Evolutionary conservation across 2,329 filamentous ascomycete species (phyloP).

Genomic region (Phaeosphaeria sp.): DNA sequence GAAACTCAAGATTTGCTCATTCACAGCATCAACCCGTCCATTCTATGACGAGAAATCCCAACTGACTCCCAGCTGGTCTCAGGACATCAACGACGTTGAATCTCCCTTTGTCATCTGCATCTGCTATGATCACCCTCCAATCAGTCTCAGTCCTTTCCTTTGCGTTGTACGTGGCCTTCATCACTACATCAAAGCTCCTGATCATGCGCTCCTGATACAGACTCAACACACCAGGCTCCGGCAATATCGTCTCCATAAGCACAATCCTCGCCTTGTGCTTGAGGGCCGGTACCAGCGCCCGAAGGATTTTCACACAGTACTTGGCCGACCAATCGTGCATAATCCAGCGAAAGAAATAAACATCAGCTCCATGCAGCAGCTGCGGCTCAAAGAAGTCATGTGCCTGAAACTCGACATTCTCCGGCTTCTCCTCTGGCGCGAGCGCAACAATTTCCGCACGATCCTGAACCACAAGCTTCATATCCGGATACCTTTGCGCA

Average conservation of each 20-base stretch:
- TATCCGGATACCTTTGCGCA: constrained; percentile 13
- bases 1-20: no score
- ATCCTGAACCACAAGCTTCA: constrained; percentile 26
- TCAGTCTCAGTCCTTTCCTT: constrained; percentile 54
- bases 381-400: constrained; percentile 29
- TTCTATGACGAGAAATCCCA: not conserved
- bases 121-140: constrained; percentile 51
- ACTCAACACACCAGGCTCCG: constrained; percentile 8
- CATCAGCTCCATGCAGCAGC: constrained; percentile 32
- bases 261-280: constrained; percentile 26
- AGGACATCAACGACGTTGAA: not conserved
- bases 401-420: constrained; percentile 17
- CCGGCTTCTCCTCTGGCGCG: constrained; percentile 6
- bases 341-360: constrained; percentile 49
- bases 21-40: not conserved
- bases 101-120: constrained; percentile 41
- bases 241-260: constrained; percentile 17
- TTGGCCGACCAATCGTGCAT: constrained; percentile 52
- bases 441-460: constrained; percentile 17
- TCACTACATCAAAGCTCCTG: constrained; percentile 50
- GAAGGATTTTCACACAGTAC: constrained; percentile 23
- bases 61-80: not conserved
- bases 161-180: constrained; percentile 55
- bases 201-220: constrained; percentile 10
- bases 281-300: constrained; percentile 23